Conservation (phyloP, 805 yeast genomes). For the Schwanniomyces vanrijiae region DNA sequence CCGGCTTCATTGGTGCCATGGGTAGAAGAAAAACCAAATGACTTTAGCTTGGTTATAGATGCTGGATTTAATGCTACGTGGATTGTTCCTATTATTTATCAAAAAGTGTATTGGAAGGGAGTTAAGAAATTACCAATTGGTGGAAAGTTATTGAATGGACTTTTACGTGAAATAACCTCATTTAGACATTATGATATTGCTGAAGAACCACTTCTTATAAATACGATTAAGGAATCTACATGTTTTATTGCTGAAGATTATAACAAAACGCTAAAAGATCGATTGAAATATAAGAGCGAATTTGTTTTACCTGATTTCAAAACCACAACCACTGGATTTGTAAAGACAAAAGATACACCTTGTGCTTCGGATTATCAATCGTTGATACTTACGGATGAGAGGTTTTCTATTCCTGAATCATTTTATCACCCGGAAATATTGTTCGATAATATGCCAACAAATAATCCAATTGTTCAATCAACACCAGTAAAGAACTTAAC, state of each 20-base stretch:
- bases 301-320: slow-evolving; percentile 88
- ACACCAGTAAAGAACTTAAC: slow-evolving; percentile 68
- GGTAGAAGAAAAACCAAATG: slow-evolving; percentile 26
- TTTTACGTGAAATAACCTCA: slow-evolving; percentile 78
- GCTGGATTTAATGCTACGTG: slow-evolving; percentile 87
- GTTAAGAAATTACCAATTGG: slow-evolving; percentile 80
- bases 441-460: slow-evolving; percentile 34
- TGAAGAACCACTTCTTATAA: slow-evolving; percentile 84
- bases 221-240: slow-evolving; percentile 79
- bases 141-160: slow-evolving; percentile 81
- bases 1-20: slow-evolving; percentile 47
- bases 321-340: slow-evolving; percentile 74
- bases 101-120: slow-evolving; percentile 74
- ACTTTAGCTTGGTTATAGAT: slow-evolving; percentile 80
- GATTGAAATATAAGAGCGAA: slow-evolving; percentile 47
- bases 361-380: slow-evolving; percentile 58
- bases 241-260: slow-evolving; percentile 69
- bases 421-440: slow-evolving; percentile 79
- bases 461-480: slow-evolving; percentile 29
- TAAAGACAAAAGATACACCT: slow-evolving; percentile 34
- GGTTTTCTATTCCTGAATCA: slow-evolving; percentile 86
- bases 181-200: slow-evolving; percentile 91
- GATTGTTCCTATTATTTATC: slow-evolving; percentile 80
- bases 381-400: slow-evolving; percentile 71
- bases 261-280: slow-evolving; percentile 41